Percentiles rank a stretch among this genome's conserved stretches.
phyloP scores from a whole-genome alignment of 2,329 filamentous ascomycete genomes.

The Fusarium coffeatum region DNA sequence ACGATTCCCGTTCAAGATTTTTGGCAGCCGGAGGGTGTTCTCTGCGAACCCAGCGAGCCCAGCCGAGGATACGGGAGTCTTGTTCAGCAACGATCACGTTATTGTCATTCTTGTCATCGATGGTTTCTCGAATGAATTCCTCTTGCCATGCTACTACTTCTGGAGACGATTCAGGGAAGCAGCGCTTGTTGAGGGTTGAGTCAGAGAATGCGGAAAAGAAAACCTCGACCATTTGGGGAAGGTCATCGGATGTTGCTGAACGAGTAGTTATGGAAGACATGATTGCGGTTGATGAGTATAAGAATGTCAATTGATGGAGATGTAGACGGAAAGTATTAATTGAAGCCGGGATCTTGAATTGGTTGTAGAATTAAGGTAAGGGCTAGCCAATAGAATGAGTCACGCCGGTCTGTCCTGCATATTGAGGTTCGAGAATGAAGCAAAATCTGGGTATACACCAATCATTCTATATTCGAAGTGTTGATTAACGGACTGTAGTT shows the following conservation, averaged over 20 bases:
- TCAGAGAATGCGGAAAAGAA: conserved; percentile 48
- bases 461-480: background rate
- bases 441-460: background rate
- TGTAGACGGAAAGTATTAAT: background rate
- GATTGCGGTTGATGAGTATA: background rate
- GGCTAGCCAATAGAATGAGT: conserved; percentile 15
- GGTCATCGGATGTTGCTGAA: conserved; percentile 52
- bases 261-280: conserved; percentile 49
- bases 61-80: conserved; percentile 45
- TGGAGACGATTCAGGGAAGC: conserved; percentile 45
- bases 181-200: conserved; percentile 48
- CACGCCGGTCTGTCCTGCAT: conserved; percentile 7
- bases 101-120: conserved; percentile 47
- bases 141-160: conserved; percentile 37
- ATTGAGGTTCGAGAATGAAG: background rate
- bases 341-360: background rate
- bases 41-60: conserved; percentile 51
- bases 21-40: conserved; percentile 34
- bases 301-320: background rate
- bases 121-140: conserved; percentile 37
- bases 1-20: conserved; percentile 43
- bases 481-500: background rate
- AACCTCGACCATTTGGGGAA: conserved; percentile 48
- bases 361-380: background rate
- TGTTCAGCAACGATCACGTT: conserved; percentile 48